Evolutionary conservation across 495 filamentous ascomycete genomes (phyloP), one percentile per base, ranked within the genome.

Genomic region (Hyaloscypha hepaticicola): DNA sequence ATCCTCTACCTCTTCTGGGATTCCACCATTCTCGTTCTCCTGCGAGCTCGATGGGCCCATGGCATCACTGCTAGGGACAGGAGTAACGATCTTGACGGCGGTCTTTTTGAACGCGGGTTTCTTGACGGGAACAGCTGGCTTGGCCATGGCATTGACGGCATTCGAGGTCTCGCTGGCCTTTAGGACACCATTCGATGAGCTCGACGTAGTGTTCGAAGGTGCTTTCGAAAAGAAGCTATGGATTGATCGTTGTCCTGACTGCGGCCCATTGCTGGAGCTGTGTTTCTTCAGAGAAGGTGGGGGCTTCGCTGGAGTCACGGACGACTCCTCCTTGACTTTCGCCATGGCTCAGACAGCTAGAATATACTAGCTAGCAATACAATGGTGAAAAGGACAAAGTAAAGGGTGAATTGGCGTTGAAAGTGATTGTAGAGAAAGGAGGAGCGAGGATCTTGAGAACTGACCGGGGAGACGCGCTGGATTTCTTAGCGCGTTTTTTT

Each of bases 161-260:
- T 68, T 84, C 75, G 55, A 78, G 70, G 62, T 82, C 69, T 66
- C 74, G 78, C 61, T 80, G 73, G 61, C 56, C 27, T 64, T 68
- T 7, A 76, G 60, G 1, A 56, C 51, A 27, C 63, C 70, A 38
- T 51, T 65, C 5, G 66, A 51, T 22, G 69, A 61, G 27, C 21
- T 62, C 1, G 69, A 58, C 1, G 74, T 66, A 27, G 67, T 53
- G 26, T 50, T 63, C 16, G 80, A 77, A 24, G 80, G 77, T 9
- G 80, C 79, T 12, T 84, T 84, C 61, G 88, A 81, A 69, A 97
- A 96, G 80, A 97, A 97, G 38, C 91, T 90, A 3, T 93, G 79
- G 57, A 97, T 95, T 63, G 88, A 90, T 67, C 87, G 91, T 76
- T 94, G 89, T 71, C 85, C 89, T 71, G 89, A 92, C 77, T 83